Evolutionary conservation across 1,284 basidiomycete species (phyloP), one percentile per base, ranked within the genome.

Genomic region (Volvariella volvacea): DNA sequence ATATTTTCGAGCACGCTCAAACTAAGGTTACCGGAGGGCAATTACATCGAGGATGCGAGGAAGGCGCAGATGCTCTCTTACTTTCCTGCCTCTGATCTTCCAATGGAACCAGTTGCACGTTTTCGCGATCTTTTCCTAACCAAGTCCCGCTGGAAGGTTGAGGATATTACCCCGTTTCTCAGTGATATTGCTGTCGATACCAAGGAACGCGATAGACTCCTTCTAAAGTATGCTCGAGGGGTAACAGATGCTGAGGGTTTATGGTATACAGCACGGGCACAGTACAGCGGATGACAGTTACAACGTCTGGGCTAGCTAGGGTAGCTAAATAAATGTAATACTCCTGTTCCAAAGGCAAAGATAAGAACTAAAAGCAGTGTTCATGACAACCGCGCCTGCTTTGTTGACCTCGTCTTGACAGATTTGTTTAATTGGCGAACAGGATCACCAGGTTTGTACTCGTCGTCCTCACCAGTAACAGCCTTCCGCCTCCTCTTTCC

Each of bases 61-160:
- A 21, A 59, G 34, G 47, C 57, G 49, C 50, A 58, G 3, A 55
- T 33, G 47, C 58, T 65, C 48, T 64, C 66, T 6, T 90, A 90
- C 63, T 88, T 92, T 59, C 84, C 89, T n/a, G 68, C 76, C 2
- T 77, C 84, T 0, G 64, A 66, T 1, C 76, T 94, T 15, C 87
- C 92, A 1, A 60, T 75, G 0, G 83, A 88, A 44, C 81, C 90
- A 12, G 70, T 82, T 1, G 74, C 78, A 9, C 82, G 92, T 12
- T 95, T 95, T 65, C 61, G 76, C 1, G 88, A 93, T 48, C 73
- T 95, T 17, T 96, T 96, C 68, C 70, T 88, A 39, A 83, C 82
- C 3, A 78, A 85, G 2, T 48, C 76, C 4, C 73, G 78, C 22
- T 95, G 92, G 92, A 78, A 74, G 52, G 76, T 73, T 2, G 79